Conservation (phyloP, 2,329 filamentous ascomycete species). For the Cladosporium austrohemisphaericum region DNA sequence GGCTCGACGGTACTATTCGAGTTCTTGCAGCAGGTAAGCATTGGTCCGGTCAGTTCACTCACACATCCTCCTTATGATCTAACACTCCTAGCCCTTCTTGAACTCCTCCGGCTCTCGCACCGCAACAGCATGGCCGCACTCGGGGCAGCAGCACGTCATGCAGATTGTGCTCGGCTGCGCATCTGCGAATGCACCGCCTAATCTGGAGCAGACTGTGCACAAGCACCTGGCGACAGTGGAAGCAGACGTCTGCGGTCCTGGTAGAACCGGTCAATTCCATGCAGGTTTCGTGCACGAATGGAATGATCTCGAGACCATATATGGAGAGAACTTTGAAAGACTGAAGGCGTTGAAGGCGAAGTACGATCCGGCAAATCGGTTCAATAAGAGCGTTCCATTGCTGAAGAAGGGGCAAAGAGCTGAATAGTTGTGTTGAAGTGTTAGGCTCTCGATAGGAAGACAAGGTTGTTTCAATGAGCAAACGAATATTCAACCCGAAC, state of each 20-base stretch:
- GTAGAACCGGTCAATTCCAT: slow-evolving; percentile 25
- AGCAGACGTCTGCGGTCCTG: slow-evolving; percentile 18
- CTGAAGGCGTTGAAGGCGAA: slow-evolving; percentile 22
- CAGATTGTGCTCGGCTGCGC: slow-evolving; percentile 25
- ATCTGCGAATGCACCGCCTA: slow-evolving; percentile 17
- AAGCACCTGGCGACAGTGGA: slow-evolving; percentile 19
- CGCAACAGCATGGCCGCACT: slow-evolving; percentile 28
- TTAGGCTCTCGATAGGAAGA: too few relatives aligned
- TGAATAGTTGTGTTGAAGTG: too few relatives aligned
- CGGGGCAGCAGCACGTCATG: slow-evolving; percentile 24
- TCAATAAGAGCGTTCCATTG: slow-evolving; percentile 24
- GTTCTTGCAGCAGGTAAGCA: slow-evolving; percentile 28
- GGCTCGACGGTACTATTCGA: slow-evolving; percentile 28
- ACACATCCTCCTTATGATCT: background rate
- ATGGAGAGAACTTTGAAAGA: slow-evolving; percentile 24
- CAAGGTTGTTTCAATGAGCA: too few relatives aligned
- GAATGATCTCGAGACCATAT: slow-evolving; percentile 23
- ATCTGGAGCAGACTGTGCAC: slow-evolving; percentile 21
- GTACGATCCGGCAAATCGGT: slow-evolving; percentile 23
- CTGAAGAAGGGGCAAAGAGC: background rate
- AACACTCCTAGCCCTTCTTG: slow-evolving; percentile 18
- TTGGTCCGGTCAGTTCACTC: background rate
- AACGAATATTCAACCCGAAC: too few relatives aligned
- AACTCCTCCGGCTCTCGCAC: slow-evolving; percentile 18
- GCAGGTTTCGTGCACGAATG: slow-evolving; percentile 26